Base-by-base conservation (phyloP, 306 rosid genomes). In the Cucurbita argyrosperma region DNA sequence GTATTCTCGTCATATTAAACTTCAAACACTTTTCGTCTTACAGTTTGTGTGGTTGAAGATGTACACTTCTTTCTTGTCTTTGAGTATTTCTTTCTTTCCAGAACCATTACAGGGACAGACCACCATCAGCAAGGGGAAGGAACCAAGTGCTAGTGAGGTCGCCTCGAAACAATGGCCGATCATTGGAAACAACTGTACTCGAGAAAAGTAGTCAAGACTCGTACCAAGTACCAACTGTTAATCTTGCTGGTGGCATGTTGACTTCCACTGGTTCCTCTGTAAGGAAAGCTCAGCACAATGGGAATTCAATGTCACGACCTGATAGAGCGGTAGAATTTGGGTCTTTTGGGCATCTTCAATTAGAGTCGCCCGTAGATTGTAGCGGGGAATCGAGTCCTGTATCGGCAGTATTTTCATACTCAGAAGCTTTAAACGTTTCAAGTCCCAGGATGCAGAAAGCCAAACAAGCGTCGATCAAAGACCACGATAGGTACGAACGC, bases 81-180 rank as follows among this genome's bases (percentile, higher is more conserved):
- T 49, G 74, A 49, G 58, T 49, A 55, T 56, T 72, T 72, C 39
- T 55, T 15, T 72, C 43, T 72, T 78, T 80, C 80, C 87, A 85
- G 89, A 83, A 83, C 45, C 89, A 80, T 79, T 81, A 81, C 77
- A 75, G 85, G 77, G 89, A 85, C 51, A 83, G 79, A 80, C 76
- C 83, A 38, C 42, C 72, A 50, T 71, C 83, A 53, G 23, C 83
- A n/a, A 83, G 83, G 83, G 89, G 82, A 78, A 83, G 82, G 76
- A 79, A 74, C 74, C 89, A 83, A 80, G 83, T 67, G 21, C 80
- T 69, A 4, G 45, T 75, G 45, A 76, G 84, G 79, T 83, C 84
- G 66, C 83, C 87, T 45, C 83, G 87, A 30, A 79, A 71, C 77
- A 83, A 80, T 77, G 80, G 78, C 43, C 71, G 77, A 69, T 64